Evolutionary conservation across 2,329 filamentous ascomycete genomes (phyloP).

Genomic region (Exophiala phaeomuriformis): DNA sequence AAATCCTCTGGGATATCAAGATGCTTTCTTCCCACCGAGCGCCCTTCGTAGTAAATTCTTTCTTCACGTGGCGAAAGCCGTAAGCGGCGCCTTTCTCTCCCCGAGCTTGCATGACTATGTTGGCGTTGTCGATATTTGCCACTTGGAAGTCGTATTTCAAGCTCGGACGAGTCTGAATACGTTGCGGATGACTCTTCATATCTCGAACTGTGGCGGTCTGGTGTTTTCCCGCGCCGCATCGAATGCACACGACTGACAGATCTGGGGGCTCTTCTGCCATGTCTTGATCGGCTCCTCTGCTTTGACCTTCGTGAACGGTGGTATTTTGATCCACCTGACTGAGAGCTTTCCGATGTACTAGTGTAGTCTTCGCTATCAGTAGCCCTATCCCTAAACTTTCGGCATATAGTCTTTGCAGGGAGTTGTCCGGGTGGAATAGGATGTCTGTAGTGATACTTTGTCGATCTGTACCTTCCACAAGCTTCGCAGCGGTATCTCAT

Average conservation of each 20-base stretch:
- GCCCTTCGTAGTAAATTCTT: conserved; percentile 1
- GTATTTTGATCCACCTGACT: conserved; percentile 2
- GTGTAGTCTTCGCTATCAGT: conserved; percentile 24
- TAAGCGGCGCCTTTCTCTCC: conserved; percentile 3
- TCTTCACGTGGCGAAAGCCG: conserved; percentile 11
- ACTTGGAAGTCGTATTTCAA: not conserved
- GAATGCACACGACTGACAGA: conserved; percentile 7
- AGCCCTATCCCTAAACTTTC: conserved; percentile 20
- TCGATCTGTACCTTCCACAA: conserved; percentile 25
- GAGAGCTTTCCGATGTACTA: conserved; percentile 10
- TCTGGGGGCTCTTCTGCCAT: not conserved
- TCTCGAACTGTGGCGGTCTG: not conserved
- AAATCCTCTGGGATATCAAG: not conserved
- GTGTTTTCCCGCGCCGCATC: not conserved
- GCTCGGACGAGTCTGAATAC: conserved; percentile 6
- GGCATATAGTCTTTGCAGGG: conserved; percentile 23
- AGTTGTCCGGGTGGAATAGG: conserved; percentile 22
- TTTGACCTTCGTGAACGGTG: conserved; percentile 5
- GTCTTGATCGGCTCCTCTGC: not conserved
- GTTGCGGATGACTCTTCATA: conserved; percentile 1
- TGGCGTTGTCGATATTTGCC: not conserved
- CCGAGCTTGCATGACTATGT: not conserved
- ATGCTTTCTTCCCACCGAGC: not conserved
- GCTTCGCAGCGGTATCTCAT: conserved; percentile 25
- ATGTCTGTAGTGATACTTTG: conserved; percentile 25